Evolutionary conservation across 306 rosid species (phyloP), one percentile per base, ranked within the genome.

Genomic region (Medicago lupulina): DNA sequence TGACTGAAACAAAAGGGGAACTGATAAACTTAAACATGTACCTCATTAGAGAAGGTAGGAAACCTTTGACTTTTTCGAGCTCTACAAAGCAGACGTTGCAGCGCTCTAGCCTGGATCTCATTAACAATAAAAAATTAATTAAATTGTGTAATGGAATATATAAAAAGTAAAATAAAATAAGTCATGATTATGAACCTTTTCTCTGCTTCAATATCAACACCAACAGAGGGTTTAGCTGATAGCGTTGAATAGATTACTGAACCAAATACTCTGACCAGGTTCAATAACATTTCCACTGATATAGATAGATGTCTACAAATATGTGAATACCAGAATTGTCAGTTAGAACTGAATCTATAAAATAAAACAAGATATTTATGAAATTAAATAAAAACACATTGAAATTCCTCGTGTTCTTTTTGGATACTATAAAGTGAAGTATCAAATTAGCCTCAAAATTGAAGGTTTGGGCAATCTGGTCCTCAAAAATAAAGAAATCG

Each of bases 181-280:
- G 41, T 75, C 60, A 36, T 38, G 54, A 73, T 41, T 55, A 75
- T 51, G n/a, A 50, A 95, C 99, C 99, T 92, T 75, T 85, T 85
- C 88, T 95, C 99, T 34, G 99, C 99, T 80, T 95, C 99, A 13
- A 95, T 95, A 82, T 95, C 93, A 51, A 95, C 97, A 55, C 99
- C 99, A 64, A 95, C 99, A 4, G 97, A 78, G 58, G 93, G 80
- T 13, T 88, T 76, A 39, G 96, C 96, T 2, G 97, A 89, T 77
- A 95, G 0, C 5, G 97, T 82, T 47, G 99, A 90, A 89, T 92
- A 88, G 67, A 95, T 92, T 72, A 95, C 87, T 4, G 99, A 83
- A 73, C 99, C 99, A 67, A 90, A 95, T 67, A 84, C 59, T 80
- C 92, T 89, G 78, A 92, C 93, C 84, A 92, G 86, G 88, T 92